Percentiles rank a stretch among this genome's conserved stretches.
These are phyloP conservation scores for Cutaneotrichosporon sp. DNA, from an alignment of 1,284 basidiomycete species.

Conservation along the genomic window DNA sequence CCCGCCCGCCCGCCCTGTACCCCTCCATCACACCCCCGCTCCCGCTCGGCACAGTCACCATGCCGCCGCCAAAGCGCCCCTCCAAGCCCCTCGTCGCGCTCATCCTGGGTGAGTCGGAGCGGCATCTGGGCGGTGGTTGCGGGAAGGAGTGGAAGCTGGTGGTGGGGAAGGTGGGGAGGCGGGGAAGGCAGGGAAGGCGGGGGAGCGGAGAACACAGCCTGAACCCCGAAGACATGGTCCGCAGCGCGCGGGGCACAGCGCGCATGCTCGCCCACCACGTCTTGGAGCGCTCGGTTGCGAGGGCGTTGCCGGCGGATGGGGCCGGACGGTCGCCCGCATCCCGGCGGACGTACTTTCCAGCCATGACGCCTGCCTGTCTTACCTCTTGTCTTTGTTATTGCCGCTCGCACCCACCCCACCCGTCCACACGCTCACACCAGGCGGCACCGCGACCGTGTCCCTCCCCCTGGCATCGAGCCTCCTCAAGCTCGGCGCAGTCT, in stretches of 20 bases:
- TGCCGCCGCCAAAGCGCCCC: slow-evolving; percentile 1
- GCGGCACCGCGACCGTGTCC: slow-evolving; percentile 45
- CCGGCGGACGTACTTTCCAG: no score
- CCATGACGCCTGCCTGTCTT: not conserved
- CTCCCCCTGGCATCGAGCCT: slow-evolving; percentile 37
- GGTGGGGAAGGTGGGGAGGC: no score
- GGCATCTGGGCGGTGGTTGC: no score
- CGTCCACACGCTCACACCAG: slow-evolving; percentile 23
- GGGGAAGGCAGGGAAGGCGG: no score
- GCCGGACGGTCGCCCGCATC: no score
- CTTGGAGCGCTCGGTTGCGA: no score
- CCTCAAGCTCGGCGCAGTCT: slow-evolving; percentile 43
- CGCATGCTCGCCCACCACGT: no score
- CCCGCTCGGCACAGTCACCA: not conserved
- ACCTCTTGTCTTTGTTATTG: slow-evolving; percentile 8
- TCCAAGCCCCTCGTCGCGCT: slow-evolving; percentile 56
- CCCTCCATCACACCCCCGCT: not conserved
- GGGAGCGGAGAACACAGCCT: no score
- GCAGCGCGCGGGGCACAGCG: no score
- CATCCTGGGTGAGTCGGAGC: slow-evolving; percentile 72
- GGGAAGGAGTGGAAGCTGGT: no score
- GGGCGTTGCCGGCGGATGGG: no score
- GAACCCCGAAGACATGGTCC: no score
- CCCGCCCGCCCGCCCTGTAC: not conserved
- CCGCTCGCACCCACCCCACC: not conserved